A percentile compares a stretch with the other conserved stretches of the same genome.
Conservation (phyloP, 2,329 filamentous ascomycete species). For the Macrophomina tecta region DNA sequence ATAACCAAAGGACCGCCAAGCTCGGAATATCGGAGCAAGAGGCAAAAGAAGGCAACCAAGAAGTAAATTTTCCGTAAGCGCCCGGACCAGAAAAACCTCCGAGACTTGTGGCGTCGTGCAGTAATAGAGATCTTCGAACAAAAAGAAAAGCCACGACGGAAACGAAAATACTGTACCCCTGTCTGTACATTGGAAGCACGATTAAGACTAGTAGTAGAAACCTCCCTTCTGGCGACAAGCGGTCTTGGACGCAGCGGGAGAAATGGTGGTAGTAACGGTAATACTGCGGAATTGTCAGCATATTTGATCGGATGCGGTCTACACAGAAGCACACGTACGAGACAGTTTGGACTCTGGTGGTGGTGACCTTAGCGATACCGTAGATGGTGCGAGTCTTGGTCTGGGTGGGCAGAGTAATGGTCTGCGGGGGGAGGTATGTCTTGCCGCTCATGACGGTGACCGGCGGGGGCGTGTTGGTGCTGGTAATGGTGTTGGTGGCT, state of each 20-base stretch:
- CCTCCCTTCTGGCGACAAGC: constrained; percentile 35
- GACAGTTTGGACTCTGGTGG: constrained; percentile 31
- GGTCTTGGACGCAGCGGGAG: constrained; percentile 33
- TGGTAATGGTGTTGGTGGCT: constrained; percentile 29
- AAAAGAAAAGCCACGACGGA: background rate
- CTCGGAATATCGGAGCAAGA: no score
- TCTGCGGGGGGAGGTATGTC: constrained; percentile 32
- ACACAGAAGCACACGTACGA: constrained; percentile 31
- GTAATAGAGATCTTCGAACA: background rate
- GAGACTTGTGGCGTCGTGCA: background rate
- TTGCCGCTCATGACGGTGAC: constrained; percentile 35
- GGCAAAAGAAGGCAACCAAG: no score
- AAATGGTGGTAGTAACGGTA: constrained; percentile 35
- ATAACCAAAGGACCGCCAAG: no score
- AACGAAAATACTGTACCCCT: background rate
- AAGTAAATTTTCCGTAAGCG: background rate
- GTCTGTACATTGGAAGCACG: background rate
- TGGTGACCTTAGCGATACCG: constrained; percentile 32
- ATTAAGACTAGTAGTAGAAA: constrained; percentile 29
- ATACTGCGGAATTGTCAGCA: constrained; percentile 30
- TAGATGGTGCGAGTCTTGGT: constrained; percentile 35
- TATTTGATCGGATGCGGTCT: background rate
- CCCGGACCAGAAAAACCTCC: no score
- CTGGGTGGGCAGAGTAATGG: constrained; percentile 37
- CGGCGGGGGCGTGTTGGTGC: constrained; percentile 35